A percentile compares a stretch with the other conserved stretches of the same genome.
phyloP scores from a whole-genome alignment of 345 rosid genomes.

The Lepidium didymum region DNA sequence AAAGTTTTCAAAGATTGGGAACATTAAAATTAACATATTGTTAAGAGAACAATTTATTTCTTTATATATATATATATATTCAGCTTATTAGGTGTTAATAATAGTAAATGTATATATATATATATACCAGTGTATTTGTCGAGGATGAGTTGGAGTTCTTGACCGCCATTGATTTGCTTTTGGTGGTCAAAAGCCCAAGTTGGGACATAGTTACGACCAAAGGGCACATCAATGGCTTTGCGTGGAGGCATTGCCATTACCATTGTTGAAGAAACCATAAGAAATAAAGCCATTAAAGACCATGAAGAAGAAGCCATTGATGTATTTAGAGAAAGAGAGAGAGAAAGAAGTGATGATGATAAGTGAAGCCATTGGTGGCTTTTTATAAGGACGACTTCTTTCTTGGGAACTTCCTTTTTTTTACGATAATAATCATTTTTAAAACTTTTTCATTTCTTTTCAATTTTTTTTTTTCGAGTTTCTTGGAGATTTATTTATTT shows the following conservation, averaged over 20 bases:
- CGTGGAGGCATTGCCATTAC: constrained; percentile 44
- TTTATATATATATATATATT: too few species aligned
- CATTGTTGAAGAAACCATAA: constrained; percentile 26
- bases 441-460: too few species aligned
- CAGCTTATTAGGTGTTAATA: background rate
- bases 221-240: constrained; percentile 50
- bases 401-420: background rate
- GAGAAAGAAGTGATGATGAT: constrained; percentile 7
- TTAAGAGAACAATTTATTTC: background rate
- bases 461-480: constrained; percentile 2
- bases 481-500: background rate
- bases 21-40: background rate
- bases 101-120: background rate
- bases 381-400: constrained; percentile 16
- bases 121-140: constrained; percentile 67
- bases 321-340: background rate
- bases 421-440: background rate
- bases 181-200: constrained; percentile 93
- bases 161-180: constrained; percentile 57
- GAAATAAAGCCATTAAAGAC: constrained; percentile 31
- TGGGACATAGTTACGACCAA: constrained; percentile 64
- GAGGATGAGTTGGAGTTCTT: constrained; percentile 58
- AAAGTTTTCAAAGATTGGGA: background rate
- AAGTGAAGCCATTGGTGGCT: constrained; percentile 4
- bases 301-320: constrained; percentile 16